Conservation (phyloP, 2,329 filamentous ascomycete genomes). For the Sporothrix inflata region DNA sequence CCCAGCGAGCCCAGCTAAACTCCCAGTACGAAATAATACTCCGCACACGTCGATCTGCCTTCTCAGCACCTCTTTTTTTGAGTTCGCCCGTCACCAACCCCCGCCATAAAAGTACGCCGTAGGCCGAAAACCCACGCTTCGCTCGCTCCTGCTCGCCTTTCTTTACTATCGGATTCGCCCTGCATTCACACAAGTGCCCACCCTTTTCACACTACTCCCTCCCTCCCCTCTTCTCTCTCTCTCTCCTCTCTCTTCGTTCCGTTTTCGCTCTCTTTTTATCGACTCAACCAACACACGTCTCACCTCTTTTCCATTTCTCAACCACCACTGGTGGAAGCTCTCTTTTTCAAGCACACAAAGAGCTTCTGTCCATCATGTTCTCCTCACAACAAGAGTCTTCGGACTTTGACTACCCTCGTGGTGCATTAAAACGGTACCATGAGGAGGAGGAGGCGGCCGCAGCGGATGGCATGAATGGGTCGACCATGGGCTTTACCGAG, state of each 20-base stretch:
- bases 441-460: constrained; percentile 51
- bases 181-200: constrained; percentile 5
- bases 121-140: background rate
- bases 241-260: background rate
- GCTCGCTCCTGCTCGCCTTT: background rate
- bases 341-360: constrained; percentile 5
- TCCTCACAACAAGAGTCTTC: constrained; percentile 16
- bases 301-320: background rate
- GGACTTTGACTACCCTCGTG: constrained; percentile 44
- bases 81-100: background rate
- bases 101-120: background rate
- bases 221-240: background rate
- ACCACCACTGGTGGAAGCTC: background rate
- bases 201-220: background rate
- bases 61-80: background rate
- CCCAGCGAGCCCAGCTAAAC: background rate
- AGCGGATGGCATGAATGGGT: constrained; percentile 40
- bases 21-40: background rate
- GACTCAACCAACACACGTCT: background rate
- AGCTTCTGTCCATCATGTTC: constrained; percentile 30
- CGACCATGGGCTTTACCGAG: constrained; percentile 51
- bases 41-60: constrained; percentile 12
- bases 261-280: constrained; percentile 14
- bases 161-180: constrained; percentile 10
- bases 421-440: constrained; percentile 50